Evolutionary conservation across 768 basidiomycete genomes (phyloP).

Genomic region (Boletus rubroflammeus): DNA sequence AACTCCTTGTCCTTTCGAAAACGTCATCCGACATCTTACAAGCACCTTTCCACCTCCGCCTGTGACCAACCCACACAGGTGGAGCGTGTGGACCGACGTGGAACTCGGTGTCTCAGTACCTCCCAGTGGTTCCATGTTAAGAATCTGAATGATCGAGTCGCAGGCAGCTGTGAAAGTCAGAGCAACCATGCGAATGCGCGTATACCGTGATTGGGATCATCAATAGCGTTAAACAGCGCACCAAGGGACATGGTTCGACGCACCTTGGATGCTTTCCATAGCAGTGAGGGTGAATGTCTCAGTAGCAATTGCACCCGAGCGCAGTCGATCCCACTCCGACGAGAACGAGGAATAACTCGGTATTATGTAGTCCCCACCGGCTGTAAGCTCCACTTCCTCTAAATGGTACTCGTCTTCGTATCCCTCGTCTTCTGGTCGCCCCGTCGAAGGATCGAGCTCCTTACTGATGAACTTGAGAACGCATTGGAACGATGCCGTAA

Average conservation of each 20-base stretch:
- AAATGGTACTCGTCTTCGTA: slow-evolving; percentile 98
- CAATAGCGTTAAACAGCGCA: slow-evolving; percentile 11
- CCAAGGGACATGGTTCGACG: slow-evolving; percentile 26
- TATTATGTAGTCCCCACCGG: slow-evolving; percentile 90
- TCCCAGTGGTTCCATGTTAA: slow-evolving; percentile 95
- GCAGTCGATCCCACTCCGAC: slow-evolving; percentile 93
- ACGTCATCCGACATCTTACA: slow-evolving; percentile 94
- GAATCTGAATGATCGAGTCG: slow-evolving; percentile 91
- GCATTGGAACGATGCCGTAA: slow-evolving; percentile 82
- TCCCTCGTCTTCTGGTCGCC: slow-evolving; percentile 96
- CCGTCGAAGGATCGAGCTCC: slow-evolving; percentile 93
- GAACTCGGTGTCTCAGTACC: slow-evolving; percentile 83
- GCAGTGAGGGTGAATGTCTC: slow-evolving; percentile 93
- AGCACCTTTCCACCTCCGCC: slow-evolving; percentile 97
- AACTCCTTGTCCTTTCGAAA: slow-evolving; percentile 82
- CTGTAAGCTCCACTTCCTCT: slow-evolving; percentile 92
- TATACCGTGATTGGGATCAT: slow-evolving; percentile 16
- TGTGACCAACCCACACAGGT: slow-evolving; percentile 83
- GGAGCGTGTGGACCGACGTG: slow-evolving; percentile 88
- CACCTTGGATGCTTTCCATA: slow-evolving; percentile 93
- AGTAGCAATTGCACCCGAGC: slow-evolving; percentile 69
- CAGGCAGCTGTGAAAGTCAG: slow-evolving; percentile 68
- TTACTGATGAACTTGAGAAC: slow-evolving; percentile 94
- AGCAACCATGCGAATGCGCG: slow-evolving; percentile 11
- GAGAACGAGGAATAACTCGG: slow-evolving; percentile 93